Percentiles rank a stretch among this genome's conserved stretches.
phyloP scores from a whole-genome alignment of 495 filamentous ascomycete species.

The Aspergillus affinis region DNA sequence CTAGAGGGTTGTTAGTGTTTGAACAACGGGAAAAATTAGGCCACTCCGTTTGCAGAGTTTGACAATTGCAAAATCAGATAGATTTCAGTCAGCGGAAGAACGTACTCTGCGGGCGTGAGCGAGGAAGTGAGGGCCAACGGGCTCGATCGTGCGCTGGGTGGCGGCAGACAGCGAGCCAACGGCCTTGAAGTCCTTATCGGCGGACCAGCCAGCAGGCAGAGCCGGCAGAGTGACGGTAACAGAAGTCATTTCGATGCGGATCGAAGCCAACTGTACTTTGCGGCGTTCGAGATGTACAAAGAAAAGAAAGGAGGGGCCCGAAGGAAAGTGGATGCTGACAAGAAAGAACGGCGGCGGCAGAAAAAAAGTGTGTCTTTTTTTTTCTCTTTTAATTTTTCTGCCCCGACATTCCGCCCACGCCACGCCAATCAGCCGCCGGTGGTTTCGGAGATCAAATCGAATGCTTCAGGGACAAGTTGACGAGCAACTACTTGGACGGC shows the following conservation, averaged over 20 bases:
- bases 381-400: conserved; percentile 38
- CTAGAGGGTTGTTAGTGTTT: conserved; percentile 39
- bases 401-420: conserved; percentile 24
- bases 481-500: too few relatives aligned
- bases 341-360: conserved; percentile 14
- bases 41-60: not conserved
- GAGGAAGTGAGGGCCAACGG: conserved; percentile 95
- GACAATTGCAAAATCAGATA: not conserved
- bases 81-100: conserved; percentile 7
- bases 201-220: conserved; percentile 79
- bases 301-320: conserved; percentile 12
- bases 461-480: conserved; percentile 7
- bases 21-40: conserved; percentile 1
- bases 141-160: conserved; percentile 83
- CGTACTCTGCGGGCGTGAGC: conserved; percentile 89
- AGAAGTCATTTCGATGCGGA: conserved; percentile 44
- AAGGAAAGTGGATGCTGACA: conserved; percentile 19
- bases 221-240: conserved; percentile 64
- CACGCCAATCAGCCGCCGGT: conserved; percentile 32
- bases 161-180: conserved; percentile 66
- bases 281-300: conserved; percentile 6
- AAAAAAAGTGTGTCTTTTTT: conserved; percentile 26
- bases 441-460: conserved; percentile 31
- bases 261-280: conserved; percentile 10
- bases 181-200: conserved; percentile 88